Evolutionary conservation across 371 early-diverging fungal species (phyloP).

Genomic region (Zopfochytrium polystomum): DNA sequence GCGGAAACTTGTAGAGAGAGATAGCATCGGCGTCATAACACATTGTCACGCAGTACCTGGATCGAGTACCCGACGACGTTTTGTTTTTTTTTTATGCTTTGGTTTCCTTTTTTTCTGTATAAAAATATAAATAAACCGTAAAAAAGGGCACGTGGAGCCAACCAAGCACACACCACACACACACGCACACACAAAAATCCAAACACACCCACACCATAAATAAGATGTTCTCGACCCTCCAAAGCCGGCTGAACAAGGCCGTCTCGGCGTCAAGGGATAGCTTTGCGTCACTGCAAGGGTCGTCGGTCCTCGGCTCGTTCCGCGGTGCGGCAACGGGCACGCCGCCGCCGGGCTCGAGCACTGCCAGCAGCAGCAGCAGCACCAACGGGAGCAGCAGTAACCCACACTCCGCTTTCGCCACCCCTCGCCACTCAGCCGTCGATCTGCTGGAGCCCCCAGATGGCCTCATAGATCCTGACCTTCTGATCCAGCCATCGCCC

Average conservation of each 20-base stretch:
- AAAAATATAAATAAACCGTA: too few species aligned
- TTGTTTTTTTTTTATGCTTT: too few species aligned
- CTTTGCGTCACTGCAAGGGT: not conserved
- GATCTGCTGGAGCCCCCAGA: not conserved
- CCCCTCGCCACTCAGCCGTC: not conserved
- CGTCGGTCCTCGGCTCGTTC: not conserved
- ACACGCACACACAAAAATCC: too few species aligned
- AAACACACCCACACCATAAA: too few species aligned
- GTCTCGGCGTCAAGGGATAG: slow-evolving; percentile 8
- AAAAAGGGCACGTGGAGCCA: too few species aligned
- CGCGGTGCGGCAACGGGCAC: not conserved
- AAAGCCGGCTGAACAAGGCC: slow-evolving; percentile 10
- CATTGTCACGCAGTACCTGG: too few species aligned
- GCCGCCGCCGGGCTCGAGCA: too few species aligned
- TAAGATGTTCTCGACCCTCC: slow-evolving; percentile 6
- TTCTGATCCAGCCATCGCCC: not conserved
- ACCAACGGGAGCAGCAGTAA: not conserved
- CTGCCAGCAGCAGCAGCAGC: too few species aligned
- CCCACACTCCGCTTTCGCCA: not conserved
- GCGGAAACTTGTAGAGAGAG: not conserved
- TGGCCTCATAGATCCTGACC: not conserved
- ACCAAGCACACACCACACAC: too few species aligned
- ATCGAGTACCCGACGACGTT: too few species aligned
- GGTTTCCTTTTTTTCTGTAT: too few species aligned
- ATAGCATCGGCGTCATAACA: too few species aligned